These are phyloP conservation scores for Areca catechu DNA, from an alignment of 176 grass and related monocot species.

Conservation along the genomic window DNA sequence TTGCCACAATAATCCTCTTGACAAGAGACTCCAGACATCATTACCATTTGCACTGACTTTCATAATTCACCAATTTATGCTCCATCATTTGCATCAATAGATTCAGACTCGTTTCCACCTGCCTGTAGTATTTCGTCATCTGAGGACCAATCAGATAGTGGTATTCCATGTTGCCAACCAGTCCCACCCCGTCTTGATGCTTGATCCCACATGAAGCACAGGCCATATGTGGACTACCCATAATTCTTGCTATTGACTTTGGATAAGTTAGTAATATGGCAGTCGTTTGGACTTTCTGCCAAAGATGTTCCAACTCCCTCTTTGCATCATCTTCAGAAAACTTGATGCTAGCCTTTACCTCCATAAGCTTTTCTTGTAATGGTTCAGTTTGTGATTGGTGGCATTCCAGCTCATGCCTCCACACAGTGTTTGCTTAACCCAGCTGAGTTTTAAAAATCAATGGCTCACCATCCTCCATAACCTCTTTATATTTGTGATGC, in stretches of 20 bases:
- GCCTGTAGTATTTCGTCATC: slow-evolving; percentile 1
- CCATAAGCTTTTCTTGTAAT: slow-evolving; percentile 44
- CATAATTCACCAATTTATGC: slow-evolving; percentile 44
- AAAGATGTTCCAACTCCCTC: slow-evolving; percentile 57
- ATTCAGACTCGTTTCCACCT: slow-evolving; percentile 6
- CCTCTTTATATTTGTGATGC: not conserved
- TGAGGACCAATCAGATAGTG: slow-evolving; percentile 43
- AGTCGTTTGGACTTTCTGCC: slow-evolving; percentile 61
- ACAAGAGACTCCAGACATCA: slow-evolving; percentile 58
- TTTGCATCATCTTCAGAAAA: slow-evolving; percentile 36
- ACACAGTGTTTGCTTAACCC: no score
- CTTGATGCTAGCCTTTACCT: slow-evolving; percentile 40
- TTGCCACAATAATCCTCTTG: slow-evolving; percentile 68
- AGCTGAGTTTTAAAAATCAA: slow-evolving; percentile 23
- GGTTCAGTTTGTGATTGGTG: slow-evolving; percentile 63
- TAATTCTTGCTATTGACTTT: slow-evolving; percentile 77
- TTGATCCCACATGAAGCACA: slow-evolving; percentile 53
- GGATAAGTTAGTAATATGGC: slow-evolving; percentile 65
- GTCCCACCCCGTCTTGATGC: slow-evolving; percentile 51
- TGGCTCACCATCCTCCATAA: slow-evolving; percentile 9
- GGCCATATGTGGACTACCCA: slow-evolving; percentile 55
- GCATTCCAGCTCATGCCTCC: slow-evolving; percentile 52
- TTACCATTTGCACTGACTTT: slow-evolving; percentile 51
- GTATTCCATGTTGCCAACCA: slow-evolving; percentile 50
- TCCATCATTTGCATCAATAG: slow-evolving; percentile 16